A percentile compares a stretch with the other conserved stretches of the same genome.
Conservation (phyloP, 768 basidiomycete species). For the Lactarius quietus region DNA sequence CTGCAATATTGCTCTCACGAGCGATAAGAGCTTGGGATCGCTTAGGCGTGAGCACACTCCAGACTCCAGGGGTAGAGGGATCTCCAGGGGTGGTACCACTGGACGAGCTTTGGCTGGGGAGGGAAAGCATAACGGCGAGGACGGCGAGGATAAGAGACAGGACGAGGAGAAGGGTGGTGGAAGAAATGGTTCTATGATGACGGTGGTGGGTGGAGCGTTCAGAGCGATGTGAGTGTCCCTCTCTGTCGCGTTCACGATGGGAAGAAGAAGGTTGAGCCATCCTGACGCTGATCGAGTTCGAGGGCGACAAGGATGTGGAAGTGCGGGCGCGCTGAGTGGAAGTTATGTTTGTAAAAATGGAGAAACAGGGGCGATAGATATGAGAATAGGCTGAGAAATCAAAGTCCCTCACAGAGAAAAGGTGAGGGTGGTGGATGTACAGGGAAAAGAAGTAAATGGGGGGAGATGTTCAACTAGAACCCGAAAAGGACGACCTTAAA, state of each 20-base stretch:
- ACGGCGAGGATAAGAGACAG: constrained; percentile 83
- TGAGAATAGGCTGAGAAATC: constrained; percentile 10
- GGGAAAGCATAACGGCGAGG: constrained; percentile 86
- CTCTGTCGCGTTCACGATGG: constrained; percentile 53
- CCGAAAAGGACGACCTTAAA: constrained; percentile 22
- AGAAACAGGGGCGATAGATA: constrained; percentile 2
- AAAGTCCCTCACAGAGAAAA: constrained; percentile 28
- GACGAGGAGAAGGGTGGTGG: constrained; percentile 82
- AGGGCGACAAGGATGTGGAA: constrained; percentile 74
- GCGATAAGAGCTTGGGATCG: constrained; percentile 76
- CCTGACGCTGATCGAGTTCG: constrained; percentile 61
- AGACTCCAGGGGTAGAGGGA: constrained; percentile 47
- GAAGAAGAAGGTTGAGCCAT: constrained; percentile 89
- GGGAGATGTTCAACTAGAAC: constrained; percentile 32
- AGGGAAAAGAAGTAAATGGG: constrained; percentile 27
- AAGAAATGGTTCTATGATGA: constrained; percentile 83
- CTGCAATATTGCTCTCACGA: constrained; percentile 74
- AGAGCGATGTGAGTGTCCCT: constrained; percentile 52
- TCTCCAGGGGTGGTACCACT: constrained; percentile 31
- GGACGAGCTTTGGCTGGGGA: constrained; percentile 54
- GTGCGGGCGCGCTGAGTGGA: constrained; percentile 59
- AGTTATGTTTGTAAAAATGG: constrained; percentile 46
- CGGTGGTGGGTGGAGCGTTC: constrained; percentile 62
- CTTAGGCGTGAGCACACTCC: constrained; percentile 76
- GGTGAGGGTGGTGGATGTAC: constrained; percentile 28